Percentiles rank a stretch among this genome's conserved stretches.
Conservation (phyloP, 305 asterid species). For the Withania somnifera region DNA sequence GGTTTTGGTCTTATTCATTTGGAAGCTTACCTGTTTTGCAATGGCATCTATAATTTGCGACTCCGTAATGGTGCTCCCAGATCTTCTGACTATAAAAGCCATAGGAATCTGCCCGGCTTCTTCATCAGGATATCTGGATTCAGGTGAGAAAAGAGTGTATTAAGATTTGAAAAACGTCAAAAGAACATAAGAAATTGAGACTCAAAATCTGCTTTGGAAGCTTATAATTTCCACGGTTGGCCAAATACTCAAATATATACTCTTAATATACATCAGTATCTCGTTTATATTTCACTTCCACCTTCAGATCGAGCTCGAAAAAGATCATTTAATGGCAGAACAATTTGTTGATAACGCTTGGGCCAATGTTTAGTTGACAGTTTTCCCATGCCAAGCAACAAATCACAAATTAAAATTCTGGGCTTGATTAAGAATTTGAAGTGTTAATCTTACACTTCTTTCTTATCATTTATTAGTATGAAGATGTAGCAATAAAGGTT, state of each 20-base stretch:
- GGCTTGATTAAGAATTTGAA: neutral
- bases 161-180: neutral
- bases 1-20: neutral
- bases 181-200: neutral
- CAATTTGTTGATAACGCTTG: neutral
- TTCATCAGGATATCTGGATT: conserved; percentile 71
- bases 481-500: neutral
- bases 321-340: neutral
- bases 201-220: neutral
- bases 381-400: neutral
- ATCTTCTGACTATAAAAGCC: conserved; percentile 69
- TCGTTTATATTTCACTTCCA: neutral
- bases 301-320: neutral
- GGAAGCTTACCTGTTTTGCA: conserved; percentile 46
- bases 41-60: conserved; percentile 49
- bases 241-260: neutral
- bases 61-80: conserved; percentile 39
- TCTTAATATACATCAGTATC: neutral
- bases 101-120: conserved; percentile 88
- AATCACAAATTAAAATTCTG: neutral
- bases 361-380: neutral
- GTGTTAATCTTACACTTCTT: neutral
- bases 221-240: neutral
- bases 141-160: neutral
- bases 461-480: neutral